phyloP scores from a whole-genome alignment of 345 rosid genomes.

The Eucalyptus cladocalyx region DNA sequence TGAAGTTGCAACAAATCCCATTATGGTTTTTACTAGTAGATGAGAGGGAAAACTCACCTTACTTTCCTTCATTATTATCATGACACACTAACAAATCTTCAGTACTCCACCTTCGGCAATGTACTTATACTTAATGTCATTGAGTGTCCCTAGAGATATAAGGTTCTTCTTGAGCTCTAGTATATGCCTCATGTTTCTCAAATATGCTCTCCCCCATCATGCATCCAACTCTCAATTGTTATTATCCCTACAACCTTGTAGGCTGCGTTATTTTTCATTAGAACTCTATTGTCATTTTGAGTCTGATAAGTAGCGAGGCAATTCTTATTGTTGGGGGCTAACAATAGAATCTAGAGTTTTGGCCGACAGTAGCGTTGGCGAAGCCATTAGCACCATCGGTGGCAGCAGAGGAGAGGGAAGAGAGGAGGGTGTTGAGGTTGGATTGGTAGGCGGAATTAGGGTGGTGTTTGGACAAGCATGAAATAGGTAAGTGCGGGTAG shows the following conservation, averaged over 20 bases:
- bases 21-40: background rate
- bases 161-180: too few relatives aligned
- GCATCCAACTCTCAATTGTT: background rate
- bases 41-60: background rate
- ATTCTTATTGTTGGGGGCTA: too few relatives aligned
- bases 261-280: too few relatives aligned
- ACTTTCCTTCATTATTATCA: background rate
- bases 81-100: too few relatives aligned
- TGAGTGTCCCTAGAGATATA: background rate
- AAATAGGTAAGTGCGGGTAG: background rate
- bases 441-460: background rate
- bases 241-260: background rate
- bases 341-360: background rate
- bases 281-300: background rate
- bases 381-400: rapidly evolving
- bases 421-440: background rate
- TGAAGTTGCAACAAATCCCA: background rate
- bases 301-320: too few relatives aligned
- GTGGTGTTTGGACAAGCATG: background rate
- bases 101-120: background rate
- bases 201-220: background rate
- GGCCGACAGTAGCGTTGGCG: background rate
- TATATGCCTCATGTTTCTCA: background rate
- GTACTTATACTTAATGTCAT: too few relatives aligned
- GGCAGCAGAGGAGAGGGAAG: background rate